Evolutionary conservation across 306 rosid genomes (phyloP).

Genomic region (Cicer arietinum): DNA sequence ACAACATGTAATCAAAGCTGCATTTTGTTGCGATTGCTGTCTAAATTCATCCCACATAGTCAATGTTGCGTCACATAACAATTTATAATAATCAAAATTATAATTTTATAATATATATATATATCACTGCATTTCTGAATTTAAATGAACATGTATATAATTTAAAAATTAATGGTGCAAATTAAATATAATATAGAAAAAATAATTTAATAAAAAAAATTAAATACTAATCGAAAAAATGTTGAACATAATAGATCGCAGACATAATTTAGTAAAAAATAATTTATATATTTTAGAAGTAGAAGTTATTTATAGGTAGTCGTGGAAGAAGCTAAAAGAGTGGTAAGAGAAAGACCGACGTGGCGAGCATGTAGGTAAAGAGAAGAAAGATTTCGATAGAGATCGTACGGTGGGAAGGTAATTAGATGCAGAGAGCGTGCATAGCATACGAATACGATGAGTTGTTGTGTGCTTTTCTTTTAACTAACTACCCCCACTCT

Average conservation of each 20-base stretch:
- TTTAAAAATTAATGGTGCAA: no score
- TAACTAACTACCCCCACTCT: conserved; percentile 5
- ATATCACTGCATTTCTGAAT: no score
- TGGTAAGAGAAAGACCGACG: conserved; percentile 24
- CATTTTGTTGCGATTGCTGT: neutral
- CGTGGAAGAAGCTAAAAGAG: neutral
- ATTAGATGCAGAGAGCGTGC: neutral
- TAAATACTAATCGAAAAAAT: no score
- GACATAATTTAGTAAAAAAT: no score
- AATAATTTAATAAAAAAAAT: no score
- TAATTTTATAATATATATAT: no score
- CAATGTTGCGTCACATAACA: neutral
- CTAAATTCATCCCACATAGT: neutral
- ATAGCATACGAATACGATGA: neutral
- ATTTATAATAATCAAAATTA: neutral
- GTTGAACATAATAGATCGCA: no score
- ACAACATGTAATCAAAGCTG: neutral
- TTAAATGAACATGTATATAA: no score
- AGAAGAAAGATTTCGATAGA: neutral
- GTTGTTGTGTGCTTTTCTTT: neutral
- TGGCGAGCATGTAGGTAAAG: conserved; percentile 10
- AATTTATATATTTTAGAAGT: no score
- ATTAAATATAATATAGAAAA: no score
- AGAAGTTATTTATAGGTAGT: no score
- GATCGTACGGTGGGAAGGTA: conserved; percentile 38